These are phyloP conservation scores for Adiantum capillusveneris DNA, from an alignment of 75 land plant species.

Conservation along the genomic window DNA sequence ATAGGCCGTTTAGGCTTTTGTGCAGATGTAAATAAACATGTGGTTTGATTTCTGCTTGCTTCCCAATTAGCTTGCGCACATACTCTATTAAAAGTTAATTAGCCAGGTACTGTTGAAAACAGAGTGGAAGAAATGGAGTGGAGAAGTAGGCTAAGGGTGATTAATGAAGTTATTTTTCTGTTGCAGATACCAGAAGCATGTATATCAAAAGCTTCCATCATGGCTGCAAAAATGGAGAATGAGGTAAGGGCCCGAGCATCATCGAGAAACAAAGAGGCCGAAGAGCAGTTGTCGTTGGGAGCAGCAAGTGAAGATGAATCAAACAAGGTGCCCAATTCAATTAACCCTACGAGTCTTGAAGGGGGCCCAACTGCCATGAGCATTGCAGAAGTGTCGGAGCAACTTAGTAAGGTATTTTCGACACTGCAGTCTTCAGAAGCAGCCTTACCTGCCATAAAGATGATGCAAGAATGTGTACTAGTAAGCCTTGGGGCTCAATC, in stretches of 20 bases:
- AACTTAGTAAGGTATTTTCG: not conserved
- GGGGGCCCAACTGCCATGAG: not conserved
- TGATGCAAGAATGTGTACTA: not conserved
- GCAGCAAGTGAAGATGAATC: not conserved
- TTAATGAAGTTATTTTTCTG: too few relatives aligned
- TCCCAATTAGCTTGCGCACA: too few relatives aligned
- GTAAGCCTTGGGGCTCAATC: too few relatives aligned
- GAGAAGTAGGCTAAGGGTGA: too few relatives aligned
- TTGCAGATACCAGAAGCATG: slow-evolving; percentile 75
- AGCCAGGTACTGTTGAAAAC: too few relatives aligned
- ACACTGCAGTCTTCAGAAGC: not conserved
- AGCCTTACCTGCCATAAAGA: not conserved
- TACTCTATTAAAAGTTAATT: too few relatives aligned
- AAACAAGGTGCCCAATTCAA: not conserved
- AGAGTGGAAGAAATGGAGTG: too few relatives aligned
- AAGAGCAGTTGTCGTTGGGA: not conserved
- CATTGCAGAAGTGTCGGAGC: not conserved
- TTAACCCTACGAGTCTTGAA: not conserved
- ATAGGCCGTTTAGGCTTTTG: too few relatives aligned
- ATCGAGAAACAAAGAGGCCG: not conserved
- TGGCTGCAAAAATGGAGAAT: slow-evolving; percentile 75
- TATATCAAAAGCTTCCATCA: slow-evolving; percentile 48
- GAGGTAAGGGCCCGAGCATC: slow-evolving; percentile 20
- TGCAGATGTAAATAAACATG: too few relatives aligned
- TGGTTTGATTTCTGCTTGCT: too few relatives aligned